Conservation (phyloP, 257 asterid genomes). For the Ocimum tenuiflorum region DNA sequence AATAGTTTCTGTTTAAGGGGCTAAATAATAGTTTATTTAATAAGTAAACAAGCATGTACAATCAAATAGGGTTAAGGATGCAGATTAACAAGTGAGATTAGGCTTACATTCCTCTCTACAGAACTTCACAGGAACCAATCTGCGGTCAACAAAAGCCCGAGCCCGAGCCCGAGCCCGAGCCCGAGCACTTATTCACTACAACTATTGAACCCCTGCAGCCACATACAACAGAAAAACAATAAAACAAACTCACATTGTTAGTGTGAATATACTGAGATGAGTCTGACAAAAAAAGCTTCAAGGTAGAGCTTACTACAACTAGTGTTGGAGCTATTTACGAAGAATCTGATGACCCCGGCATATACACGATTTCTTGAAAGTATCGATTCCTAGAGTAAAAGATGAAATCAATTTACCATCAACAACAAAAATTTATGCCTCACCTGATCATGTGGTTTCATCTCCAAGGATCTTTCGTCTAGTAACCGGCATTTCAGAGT, state of each 20-base stretch:
- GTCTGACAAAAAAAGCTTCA: too few relatives aligned
- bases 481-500: neutral
- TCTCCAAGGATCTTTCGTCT: neutral
- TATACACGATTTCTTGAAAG: neutral
- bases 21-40: too few relatives aligned
- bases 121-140: neutral
- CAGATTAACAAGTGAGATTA: neutral
- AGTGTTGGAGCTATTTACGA: neutral
- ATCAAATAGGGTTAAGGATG: neutral
- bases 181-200: neutral
- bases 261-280: too few relatives aligned
- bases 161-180: neutral
- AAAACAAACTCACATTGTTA: neutral
- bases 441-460: neutral
- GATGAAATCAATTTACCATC: too few relatives aligned
- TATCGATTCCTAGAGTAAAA: too few relatives aligned
- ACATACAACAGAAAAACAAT: constrained; percentile 1
- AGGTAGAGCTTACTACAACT: constrained; percentile 13
- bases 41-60: neutral
- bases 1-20: neutral
- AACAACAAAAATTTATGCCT: too few relatives aligned
- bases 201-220: neutral
- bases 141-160: neutral
- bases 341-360: constrained; percentile 9
- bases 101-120: neutral